phyloP scores from a whole-genome alignment of 345 rosid genomes.

The Pistacia integerrima region DNA sequence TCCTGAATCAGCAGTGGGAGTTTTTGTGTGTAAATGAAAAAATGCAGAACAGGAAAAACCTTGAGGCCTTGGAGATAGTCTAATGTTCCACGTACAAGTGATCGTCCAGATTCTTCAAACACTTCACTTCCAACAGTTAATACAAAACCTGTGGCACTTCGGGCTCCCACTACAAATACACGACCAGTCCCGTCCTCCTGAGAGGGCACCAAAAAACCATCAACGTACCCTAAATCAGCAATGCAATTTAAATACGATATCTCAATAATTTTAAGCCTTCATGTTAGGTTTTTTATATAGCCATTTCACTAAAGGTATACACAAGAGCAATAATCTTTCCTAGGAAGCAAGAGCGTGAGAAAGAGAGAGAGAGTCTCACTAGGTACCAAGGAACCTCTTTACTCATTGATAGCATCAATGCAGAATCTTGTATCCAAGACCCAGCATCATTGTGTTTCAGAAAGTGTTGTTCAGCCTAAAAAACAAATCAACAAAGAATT shows the following conservation, averaged over 20 bases:
- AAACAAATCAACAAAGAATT: constrained; percentile 16
- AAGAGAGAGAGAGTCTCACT: constrained; percentile 47
- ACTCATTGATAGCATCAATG: constrained; percentile 85
- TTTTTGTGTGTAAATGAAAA: neutral
- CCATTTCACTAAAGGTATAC: constrained; percentile 15
- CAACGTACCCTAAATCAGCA: neutral
- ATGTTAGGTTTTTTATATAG: neutral
- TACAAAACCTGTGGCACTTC: constrained; percentile 66
- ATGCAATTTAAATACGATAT: neutral
- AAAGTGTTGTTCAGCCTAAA: constrained; percentile 91
- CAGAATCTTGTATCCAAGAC: constrained; percentile 98
- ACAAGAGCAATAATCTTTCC: constrained; percentile 1
- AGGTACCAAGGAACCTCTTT: constrained; percentile 98
- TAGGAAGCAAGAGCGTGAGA: neutral
- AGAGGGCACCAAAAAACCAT: constrained; percentile 3
- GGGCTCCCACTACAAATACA: constrained; percentile 72
- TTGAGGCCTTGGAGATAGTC: constrained; percentile 96
- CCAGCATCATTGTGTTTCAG: constrained; percentile 95
- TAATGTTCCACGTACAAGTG: constrained; percentile 90
- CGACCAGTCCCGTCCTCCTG: constrained; percentile 90
- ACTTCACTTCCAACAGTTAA: constrained; percentile 76
- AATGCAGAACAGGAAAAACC: constrained; percentile 41
- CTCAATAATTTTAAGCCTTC: constrained; percentile 11
- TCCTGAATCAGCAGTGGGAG: constrained; percentile 2
- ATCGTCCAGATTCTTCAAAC: constrained; percentile 93